Evolutionary conservation across 2,329 filamentous ascomycete genomes (phyloP).

Genomic region (Colletotrichum liaoningense): DNA sequence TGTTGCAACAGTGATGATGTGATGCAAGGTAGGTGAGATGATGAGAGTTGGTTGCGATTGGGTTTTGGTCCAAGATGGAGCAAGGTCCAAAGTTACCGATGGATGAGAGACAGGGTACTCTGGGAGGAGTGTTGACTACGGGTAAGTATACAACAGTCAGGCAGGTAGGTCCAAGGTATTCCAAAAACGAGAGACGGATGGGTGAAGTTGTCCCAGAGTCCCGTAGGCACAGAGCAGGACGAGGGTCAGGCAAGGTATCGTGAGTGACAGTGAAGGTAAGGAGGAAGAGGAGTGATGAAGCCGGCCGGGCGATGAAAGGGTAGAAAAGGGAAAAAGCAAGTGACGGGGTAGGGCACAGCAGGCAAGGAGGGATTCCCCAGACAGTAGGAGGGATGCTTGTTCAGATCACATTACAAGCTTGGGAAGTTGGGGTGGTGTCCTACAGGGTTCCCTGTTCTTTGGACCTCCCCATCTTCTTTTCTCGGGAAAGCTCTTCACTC

Average conservation of each 20-base stretch:
- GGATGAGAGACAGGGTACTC: not conserved
- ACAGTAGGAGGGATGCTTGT: conserved; percentile 4
- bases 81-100: not conserved
- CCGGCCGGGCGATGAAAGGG: not conserved
- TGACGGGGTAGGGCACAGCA: not conserved
- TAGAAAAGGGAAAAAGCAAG: conserved; percentile 2
- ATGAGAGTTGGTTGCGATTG: not conserved
- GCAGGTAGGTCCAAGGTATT: not conserved
- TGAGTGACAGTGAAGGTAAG: not conserved
- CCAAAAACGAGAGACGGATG: conserved; percentile 7
- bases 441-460: conserved; percentile 8
- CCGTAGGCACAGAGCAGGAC: conserved; percentile 1
- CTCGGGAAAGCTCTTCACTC: not conserved
- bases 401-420: conserved; percentile 3
- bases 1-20: not conserved
- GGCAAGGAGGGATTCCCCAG: not conserved
- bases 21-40: not conserved
- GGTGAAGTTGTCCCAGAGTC: not conserved
- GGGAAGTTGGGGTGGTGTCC: not conserved
- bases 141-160: not conserved
- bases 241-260: not conserved
- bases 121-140: not conserved
- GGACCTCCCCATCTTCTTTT: conserved; percentile 1
- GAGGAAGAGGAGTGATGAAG: not conserved
- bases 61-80: not conserved